Percentiles rank a stretch among this genome's conserved stretches.
phyloP scores from a whole-genome alignment of 2,329 filamentous ascomycete genomes.

The Harringtonia aguacate region DNA sequence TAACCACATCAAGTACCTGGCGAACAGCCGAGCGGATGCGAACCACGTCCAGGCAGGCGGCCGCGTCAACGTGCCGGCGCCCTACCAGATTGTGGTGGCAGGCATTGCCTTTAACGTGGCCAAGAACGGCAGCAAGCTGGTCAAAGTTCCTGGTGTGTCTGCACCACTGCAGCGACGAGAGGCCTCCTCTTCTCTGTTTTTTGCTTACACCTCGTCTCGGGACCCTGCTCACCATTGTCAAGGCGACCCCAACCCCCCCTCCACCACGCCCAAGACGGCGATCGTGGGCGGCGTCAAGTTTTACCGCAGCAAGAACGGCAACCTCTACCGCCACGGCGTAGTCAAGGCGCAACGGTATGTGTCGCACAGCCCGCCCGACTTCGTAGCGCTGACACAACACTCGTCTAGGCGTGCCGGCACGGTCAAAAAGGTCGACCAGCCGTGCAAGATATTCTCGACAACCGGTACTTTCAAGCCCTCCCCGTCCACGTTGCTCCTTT shows the following conservation, averaged over 20 bases:
- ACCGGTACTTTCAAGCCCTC: slow-evolving; percentile 47
- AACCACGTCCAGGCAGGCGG: too few relatives aligned
- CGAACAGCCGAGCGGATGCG: slow-evolving; percentile 14
- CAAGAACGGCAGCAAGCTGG: slow-evolving; percentile 72
- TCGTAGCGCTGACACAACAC: slow-evolving; percentile 27
- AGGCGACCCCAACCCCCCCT: slow-evolving; percentile 50
- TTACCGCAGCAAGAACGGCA: slow-evolving; percentile 77
- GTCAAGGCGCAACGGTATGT: slow-evolving; percentile 68
- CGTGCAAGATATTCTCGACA: slow-evolving; percentile 62
- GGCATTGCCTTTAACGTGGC: slow-evolving; percentile 65
- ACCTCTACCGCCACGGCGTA: slow-evolving; percentile 67
- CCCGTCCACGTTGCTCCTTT: slow-evolving; percentile 6
- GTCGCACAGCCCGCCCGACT: slow-evolving; percentile 6
- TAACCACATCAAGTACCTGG: slow-evolving; percentile 30
- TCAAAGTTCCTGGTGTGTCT: slow-evolving; percentile 58
- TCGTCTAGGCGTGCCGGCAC: slow-evolving; percentile 34
- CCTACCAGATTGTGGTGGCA: slow-evolving; percentile 55
- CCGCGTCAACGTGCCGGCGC: slow-evolving; percentile 12
- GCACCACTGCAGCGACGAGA: neutral
- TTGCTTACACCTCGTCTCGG: slow-evolving; percentile 2
- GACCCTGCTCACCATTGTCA: slow-evolving; percentile 19
- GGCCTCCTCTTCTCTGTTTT: slow-evolving; percentile 19
- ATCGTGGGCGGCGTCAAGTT: slow-evolving; percentile 70
- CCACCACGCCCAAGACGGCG: slow-evolving; percentile 63
- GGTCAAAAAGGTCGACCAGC: slow-evolving; percentile 59